phyloP scores from a whole-genome alignment of 495 filamentous ascomycete genomes.

The Podospora comata region DNA sequence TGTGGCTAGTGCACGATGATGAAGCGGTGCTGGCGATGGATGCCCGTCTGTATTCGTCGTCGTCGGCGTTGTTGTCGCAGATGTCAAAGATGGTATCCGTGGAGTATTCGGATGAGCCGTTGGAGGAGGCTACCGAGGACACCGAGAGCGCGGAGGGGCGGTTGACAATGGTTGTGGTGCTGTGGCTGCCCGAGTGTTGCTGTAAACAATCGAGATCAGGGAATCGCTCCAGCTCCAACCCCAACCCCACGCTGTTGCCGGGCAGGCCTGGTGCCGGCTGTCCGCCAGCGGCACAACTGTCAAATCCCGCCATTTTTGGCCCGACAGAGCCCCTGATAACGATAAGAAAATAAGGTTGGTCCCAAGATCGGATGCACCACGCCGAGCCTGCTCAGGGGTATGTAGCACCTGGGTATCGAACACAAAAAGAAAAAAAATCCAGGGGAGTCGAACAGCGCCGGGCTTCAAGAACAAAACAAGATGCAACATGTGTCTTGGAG shows the following conservation, averaged over 20 bases:
- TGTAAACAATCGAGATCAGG: conserved; percentile 35
- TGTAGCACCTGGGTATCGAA: neutral
- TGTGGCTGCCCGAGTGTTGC: conserved; percentile 11
- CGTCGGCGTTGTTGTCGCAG: neutral
- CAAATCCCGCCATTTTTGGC: conserved; percentile 24
- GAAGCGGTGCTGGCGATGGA: conserved; percentile 31
- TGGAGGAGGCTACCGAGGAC: conserved; percentile 26
- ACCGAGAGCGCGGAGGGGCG: conserved; percentile 31
- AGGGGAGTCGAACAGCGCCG: neutral
- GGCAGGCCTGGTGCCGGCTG: conserved; percentile 19
- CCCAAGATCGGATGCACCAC: neutral
- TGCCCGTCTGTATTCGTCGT: conserved; percentile 21
- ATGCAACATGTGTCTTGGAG: neutral
- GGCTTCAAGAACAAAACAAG: neutral
- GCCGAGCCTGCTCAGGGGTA: neutral
- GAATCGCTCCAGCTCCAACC: conserved; percentile 29
- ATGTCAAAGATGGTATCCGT: conserved; percentile 7
- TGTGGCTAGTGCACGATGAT: conserved; percentile 13
- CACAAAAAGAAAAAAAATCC: conserved; percentile 2
- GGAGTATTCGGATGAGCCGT: conserved; percentile 23
- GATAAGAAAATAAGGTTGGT: conserved; percentile 6
- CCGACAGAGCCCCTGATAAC: conserved; percentile 10
- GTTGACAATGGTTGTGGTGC: conserved; percentile 8
- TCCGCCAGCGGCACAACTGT: conserved; percentile 18
- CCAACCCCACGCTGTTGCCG: conserved; percentile 21